Evolutionary conservation across 2,329 filamentous ascomycete genomes (phyloP), one percentile per base, ranked within the genome.

Genomic region (Aspergillus melleus): DNA sequence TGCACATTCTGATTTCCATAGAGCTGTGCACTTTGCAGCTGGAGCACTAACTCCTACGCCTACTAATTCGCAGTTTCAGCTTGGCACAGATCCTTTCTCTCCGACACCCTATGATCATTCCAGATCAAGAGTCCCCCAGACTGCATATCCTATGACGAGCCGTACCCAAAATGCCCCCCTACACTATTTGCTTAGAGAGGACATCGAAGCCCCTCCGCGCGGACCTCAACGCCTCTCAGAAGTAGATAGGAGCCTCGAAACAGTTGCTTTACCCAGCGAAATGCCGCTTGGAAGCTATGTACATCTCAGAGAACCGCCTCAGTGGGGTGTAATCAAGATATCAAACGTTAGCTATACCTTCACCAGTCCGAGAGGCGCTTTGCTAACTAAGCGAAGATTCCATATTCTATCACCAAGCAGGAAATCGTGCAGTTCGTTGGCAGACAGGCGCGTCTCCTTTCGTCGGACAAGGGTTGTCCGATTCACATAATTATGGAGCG

Each of bases 401-500:
- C 83, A 0, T 85, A 81, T 63, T 70, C 71, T n/a, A 74, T 82
- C 44, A 81, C 79, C 19, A 80, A 79, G 59, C 71, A 77, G 30
- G 81, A 84, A 63, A 77, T 84, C 36, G 66, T 76, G 19, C 78
- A 80, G 54, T 79, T 81, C 64, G 72, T 81, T 50, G 80, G 79
- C 57, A 77, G 76, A 49, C 73, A 75, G 61, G 76, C 79, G 39
- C 72, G 73, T 16, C 67, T 80, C 39, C 64, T 81, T 19, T 65
- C 69, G 6, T 64, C 72, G 5, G 65, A 72, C 5, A 62, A 73
- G 19, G 82, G 80, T 29, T 79, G 74, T 49, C 74, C 81, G 0
- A 74, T 84, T n/a, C 83, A 85, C 64, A 83, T 85, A 62, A 81
- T 84, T 59, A 84, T 85, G 82, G 83, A 85, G 62, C 80, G 82